phyloP scores from a whole-genome alignment of 2,329 filamentous ascomycete species.

The Penicillium brasilianum region DNA sequence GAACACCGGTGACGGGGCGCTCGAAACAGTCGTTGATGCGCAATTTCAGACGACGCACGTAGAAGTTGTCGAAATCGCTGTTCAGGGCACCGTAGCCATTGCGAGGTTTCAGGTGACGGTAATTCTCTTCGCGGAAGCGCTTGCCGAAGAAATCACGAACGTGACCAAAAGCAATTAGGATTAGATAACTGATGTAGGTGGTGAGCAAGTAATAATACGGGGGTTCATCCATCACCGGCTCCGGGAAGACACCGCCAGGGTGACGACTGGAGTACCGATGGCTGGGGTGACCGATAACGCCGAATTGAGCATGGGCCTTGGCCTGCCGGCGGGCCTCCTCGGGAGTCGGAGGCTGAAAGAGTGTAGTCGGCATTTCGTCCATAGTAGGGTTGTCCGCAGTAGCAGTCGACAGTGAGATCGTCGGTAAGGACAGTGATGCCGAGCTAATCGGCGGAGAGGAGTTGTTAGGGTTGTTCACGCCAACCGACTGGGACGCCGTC shows the following conservation, averaged over 20 bases:
- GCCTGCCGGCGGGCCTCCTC: constrained; percentile 78
- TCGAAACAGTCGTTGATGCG: constrained; percentile 97
- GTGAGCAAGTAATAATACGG: constrained; percentile 97
- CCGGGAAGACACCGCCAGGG: constrained; percentile 76
- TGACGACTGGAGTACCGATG: constrained; percentile 92
- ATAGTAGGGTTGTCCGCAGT: constrained; percentile 75
- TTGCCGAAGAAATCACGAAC: constrained; percentile 98
- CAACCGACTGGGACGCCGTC: constrained; percentile 69
- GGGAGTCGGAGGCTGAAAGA: constrained; percentile 87
- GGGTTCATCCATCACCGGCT: constrained; percentile 90
- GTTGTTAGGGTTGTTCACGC: constrained; percentile 58
- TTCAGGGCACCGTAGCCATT: constrained; percentile 95
- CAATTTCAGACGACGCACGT: constrained; percentile 88
- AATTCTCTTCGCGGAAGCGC: constrained; percentile 85
- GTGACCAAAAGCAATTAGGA: constrained; percentile 94
- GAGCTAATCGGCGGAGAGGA: constrained; percentile 67
- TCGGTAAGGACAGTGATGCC: constrained; percentile 78
- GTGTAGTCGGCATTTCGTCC: constrained; percentile 75
- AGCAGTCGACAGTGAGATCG: constrained; percentile 88
- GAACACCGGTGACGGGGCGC: constrained; percentile 88
- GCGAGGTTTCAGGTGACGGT: constrained; percentile 78
- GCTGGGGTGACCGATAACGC: constrained; percentile 75
- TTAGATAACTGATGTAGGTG: constrained; percentile 96
- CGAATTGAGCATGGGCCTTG: constrained; percentile 87
- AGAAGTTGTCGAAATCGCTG: constrained; percentile 99